Conservation (phyloP, 2,329 filamentous ascomycete genomes). For the Hypoxylon sp. region DNA sequence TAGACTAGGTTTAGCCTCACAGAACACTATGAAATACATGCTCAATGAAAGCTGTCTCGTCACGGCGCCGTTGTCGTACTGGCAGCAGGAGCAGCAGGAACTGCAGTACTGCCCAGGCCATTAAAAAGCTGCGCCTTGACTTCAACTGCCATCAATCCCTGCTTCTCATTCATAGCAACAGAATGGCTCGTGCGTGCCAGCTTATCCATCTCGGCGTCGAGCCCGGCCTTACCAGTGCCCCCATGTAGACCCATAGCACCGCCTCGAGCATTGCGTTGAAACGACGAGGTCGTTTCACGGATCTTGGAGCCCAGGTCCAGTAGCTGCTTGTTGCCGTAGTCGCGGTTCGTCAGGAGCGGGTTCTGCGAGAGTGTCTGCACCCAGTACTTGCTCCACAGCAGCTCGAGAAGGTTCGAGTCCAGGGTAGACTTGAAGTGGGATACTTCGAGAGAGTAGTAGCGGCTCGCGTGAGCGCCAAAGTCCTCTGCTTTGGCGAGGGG, state of each 20-base stretch:
- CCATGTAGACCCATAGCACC: conserved; percentile 48
- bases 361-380: conserved; percentile 94
- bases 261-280: conserved; percentile 55
- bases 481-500: conserved; percentile 95
- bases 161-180: conserved; percentile 54
- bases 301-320: conserved; percentile 88
- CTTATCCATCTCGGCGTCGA: conserved; percentile 52
- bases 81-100: conserved; percentile 5
- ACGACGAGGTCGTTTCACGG: conserved; percentile 68
- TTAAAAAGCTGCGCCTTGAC: conserved; percentile 54
- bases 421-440: conserved; percentile 95
- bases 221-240: background rate
- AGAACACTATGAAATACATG: background rate
- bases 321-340: conserved; percentile 94
- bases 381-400: conserved; percentile 99
- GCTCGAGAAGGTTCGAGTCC: conserved; percentile 86
- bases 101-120: conserved; percentile 40
- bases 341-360: conserved; percentile 90
- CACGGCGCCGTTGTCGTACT: conserved; percentile 19
- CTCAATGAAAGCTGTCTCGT: conserved; percentile 1
- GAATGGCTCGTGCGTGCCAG: conserved; percentile 52
- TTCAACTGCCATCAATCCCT: conserved; percentile 54
- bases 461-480: conserved; percentile 91
- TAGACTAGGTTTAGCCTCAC: background rate
- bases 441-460: conserved; percentile 92